A percentile compares a stretch with the other conserved stretches of the same genome.
These are phyloP conservation scores for Diaporthe nobilis DNA, from an alignment of 2,329 filamentous ascomycete genomes.

Conservation along the genomic window DNA sequence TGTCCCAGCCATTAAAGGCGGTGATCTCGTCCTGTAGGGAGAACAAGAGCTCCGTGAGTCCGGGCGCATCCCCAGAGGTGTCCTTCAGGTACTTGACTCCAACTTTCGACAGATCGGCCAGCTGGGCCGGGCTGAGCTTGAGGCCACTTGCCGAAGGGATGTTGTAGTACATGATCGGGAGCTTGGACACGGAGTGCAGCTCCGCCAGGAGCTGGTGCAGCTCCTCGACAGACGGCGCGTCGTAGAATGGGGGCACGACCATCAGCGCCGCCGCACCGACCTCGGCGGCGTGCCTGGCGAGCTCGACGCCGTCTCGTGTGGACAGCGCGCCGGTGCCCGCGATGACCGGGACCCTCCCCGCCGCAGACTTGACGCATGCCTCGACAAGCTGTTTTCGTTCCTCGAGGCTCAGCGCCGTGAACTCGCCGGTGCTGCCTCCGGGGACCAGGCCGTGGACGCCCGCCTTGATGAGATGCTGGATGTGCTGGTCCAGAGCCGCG, in stretches of 20 bases:
- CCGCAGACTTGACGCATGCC: constrained; percentile 1
- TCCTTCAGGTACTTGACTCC: constrained; percentile 67
- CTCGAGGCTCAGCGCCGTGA: constrained; percentile 58
- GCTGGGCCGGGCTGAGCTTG: constrained; percentile 56
- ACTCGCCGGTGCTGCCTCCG: constrained; percentile 65
- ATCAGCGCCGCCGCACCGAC: not conserved
- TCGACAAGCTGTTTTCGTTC: constrained; percentile 59
- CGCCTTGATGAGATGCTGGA: constrained; percentile 59
- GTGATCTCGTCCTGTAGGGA: constrained; percentile 56
- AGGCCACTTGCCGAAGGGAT: constrained; percentile 63
- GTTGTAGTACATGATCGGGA: constrained; percentile 66
- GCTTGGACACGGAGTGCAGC: constrained; percentile 54
- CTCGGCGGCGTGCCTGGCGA: constrained; percentile 3
- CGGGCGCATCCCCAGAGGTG: constrained; percentile 65
- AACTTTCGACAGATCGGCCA: constrained; percentile 59
- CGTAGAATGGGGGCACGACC: constrained; percentile 15
- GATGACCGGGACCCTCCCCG: not conserved
- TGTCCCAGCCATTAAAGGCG: constrained; percentile 68
- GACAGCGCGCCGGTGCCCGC: not conserved
- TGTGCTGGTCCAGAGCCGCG: constrained; percentile 56
- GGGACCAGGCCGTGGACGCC: constrained; percentile 66
- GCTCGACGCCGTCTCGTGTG: not conserved
- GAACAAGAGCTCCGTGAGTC: constrained; percentile 64
- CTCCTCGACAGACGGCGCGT: not conserved
- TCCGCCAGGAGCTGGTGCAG: constrained; percentile 50